Evolutionary conservation across 441 rosid species (phyloP), one percentile per base, ranked within the genome.

Genomic region (Populus tomentosa): DNA sequence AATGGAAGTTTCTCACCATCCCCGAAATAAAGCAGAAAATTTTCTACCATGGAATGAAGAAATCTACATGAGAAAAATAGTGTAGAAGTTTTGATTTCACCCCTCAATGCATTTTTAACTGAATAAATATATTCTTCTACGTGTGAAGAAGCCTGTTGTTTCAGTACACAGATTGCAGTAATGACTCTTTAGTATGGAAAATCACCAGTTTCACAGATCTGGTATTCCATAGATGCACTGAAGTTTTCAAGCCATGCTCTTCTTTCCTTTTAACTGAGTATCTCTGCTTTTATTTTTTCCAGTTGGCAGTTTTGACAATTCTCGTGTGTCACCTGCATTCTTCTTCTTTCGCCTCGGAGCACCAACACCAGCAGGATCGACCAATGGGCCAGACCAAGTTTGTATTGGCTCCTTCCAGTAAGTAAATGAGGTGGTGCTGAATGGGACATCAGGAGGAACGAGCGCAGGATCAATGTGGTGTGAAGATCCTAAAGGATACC

Each of bases 331-430:
- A 5, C 76, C 74, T 20, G 82, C 70, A 53, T 76, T 87, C 50
- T 85, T 85, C 69, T 89, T 96, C 85, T 88, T 92, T 77, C 84
- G 87, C 75, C 89, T 82, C 38, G 90, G 74, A 32, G 79, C 84
- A 64, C 89, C 90, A 5, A 68, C 77, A 3, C 84, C 75, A 40
- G 82, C 76, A 0, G 91, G 71, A 24, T 91, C 92, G 13, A 79
- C 88, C 87, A 94, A 85, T 5, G 99, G 99, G 6, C 99, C 98
- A 33, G 99, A 96, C 98, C 97, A 91, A 28, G 90, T 84, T 78
- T 92, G 96, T 16, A 91, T 38, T 18, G 94, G 90, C 56, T 91
- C 89, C 81, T 96, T 92, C 2, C 94, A 84, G 79, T 92, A 88
- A 35, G 85, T 85, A 79, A 91, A 91, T 66, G 93, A 91, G 67